These are phyloP conservation scores for Typha latifolia DNA, from an alignment of 176 grass and related monocot species.

Conservation along the genomic window DNA sequence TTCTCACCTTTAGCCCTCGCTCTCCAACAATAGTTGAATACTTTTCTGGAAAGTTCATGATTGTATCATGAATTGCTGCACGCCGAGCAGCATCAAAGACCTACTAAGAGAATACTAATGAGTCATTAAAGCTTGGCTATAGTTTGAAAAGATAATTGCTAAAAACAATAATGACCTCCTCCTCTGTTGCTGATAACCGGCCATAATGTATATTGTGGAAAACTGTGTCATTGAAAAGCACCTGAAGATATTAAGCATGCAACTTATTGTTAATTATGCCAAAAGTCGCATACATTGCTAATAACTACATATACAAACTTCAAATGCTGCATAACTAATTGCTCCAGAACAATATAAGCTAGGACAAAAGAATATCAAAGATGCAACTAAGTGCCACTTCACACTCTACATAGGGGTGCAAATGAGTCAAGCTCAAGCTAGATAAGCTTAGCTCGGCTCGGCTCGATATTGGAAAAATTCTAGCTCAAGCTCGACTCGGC, in stretches of 20 bases:
- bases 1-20: conserved; percentile 84
- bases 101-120: conserved; percentile 35
- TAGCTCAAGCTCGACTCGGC: too few species aligned
- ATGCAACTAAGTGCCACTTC: too few species aligned
- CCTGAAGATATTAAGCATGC: conserved; percentile 34
- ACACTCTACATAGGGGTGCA: too few species aligned
- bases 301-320: too few species aligned
- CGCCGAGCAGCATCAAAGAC: conserved; percentile 71
- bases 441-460: too few species aligned
- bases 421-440: too few species aligned
- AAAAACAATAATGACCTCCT: conserved; percentile 58
- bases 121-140: conserved; percentile 11
- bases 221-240: conserved; percentile 99
- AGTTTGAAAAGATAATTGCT: conserved; percentile 20
- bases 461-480: too few species aligned
- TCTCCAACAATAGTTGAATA: conserved; percentile 93
- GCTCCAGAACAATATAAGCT: too few species aligned
- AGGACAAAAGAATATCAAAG: too few species aligned
- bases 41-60: conserved; percentile 87
- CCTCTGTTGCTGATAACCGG: conserved; percentile 74
- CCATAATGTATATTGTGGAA: conserved; percentile 99
- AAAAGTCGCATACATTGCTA: too few species aligned
- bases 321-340: too few species aligned
- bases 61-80: conserved; percentile 87
- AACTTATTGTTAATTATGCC: too few species aligned